Evolutionary conservation across 441 rosid species (phyloP).

Genomic region (Daphne laureola): DNA sequence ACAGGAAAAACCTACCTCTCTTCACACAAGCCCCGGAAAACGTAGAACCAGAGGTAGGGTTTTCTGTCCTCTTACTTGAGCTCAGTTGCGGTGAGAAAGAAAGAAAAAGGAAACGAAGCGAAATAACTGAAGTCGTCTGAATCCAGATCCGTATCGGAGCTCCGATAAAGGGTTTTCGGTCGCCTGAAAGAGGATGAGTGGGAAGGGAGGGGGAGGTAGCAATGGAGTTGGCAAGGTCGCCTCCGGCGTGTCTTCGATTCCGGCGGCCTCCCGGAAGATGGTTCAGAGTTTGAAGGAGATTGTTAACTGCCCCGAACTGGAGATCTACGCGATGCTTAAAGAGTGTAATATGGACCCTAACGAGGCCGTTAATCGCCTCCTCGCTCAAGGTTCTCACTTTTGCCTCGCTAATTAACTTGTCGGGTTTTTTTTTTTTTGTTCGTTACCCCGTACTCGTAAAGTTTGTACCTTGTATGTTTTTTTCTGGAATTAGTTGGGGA

Average conservation of each 20-base stretch:
- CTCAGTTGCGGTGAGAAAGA: too few relatives aligned
- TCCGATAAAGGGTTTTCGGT: not conserved
- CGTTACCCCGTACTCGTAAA: too few relatives aligned
- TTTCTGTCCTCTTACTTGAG: too few relatives aligned
- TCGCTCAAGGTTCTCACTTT: conserved; percentile 56
- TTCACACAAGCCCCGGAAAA: too few relatives aligned
- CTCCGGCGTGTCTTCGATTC: conserved; percentile 57
- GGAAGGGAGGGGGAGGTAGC: conserved; percentile 43
- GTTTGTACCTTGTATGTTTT: too few relatives aligned
- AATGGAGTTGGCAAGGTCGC: conserved; percentile 45
- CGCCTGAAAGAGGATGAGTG: conserved; percentile 35
- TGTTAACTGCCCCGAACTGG: conserved; percentile 76
- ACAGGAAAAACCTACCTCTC: too few relatives aligned
- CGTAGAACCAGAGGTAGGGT: too few relatives aligned
- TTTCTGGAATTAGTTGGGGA: too few relatives aligned
- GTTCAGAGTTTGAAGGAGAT: conserved; percentile 96
- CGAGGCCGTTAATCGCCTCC: conserved; percentile 94
- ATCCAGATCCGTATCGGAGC: too few relatives aligned
- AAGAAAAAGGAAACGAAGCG: too few relatives aligned
- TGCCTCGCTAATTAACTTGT: not conserved
- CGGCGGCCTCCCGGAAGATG: conserved; percentile 72
- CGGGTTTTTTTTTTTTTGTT: not conserved
- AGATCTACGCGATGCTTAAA: conserved; percentile 94
- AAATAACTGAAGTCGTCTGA: too few relatives aligned
- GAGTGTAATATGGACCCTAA: conserved; percentile 99